phyloP scores from a whole-genome alignment of 371 early-diverging fungal species.

The Saksenaea oblongispora region DNA sequence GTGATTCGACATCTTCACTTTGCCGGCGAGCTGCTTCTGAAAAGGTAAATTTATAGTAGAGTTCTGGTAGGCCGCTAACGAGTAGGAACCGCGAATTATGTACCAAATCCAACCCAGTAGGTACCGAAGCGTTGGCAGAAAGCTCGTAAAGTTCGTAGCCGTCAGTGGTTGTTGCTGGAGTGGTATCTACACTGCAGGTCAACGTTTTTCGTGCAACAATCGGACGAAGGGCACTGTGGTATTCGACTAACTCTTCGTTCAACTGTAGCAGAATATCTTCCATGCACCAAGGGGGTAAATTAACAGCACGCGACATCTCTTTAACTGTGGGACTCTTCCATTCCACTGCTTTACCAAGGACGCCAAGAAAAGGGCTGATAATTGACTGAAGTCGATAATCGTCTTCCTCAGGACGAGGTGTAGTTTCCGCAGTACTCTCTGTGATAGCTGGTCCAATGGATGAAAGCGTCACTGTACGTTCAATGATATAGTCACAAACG shows the following conservation, averaged over 20 bases:
- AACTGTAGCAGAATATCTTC: constrained; percentile 38
- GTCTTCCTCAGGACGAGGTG: constrained; percentile 1
- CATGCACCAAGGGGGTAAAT: constrained; percentile 43
- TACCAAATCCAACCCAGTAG: background rate
- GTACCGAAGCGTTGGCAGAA: background rate
- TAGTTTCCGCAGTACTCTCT: constrained; percentile 11
- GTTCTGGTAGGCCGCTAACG: constrained; percentile 58
- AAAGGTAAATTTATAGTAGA: constrained; percentile 29
- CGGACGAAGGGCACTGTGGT: constrained; percentile 27
- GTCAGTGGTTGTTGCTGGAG: background rate
- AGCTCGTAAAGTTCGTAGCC: constrained; percentile 13
- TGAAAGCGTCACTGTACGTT: constrained; percentile 44
- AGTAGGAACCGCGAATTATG: constrained; percentile 44
- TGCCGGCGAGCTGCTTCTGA: constrained; percentile 35
- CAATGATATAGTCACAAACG: constrained; percentile 72
- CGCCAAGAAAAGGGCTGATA: constrained; percentile 38
- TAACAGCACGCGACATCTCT: constrained; percentile 25
- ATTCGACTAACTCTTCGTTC: constrained; percentile 28
- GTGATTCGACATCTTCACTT: constrained; percentile 45
- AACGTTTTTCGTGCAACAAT: constrained; percentile 23
- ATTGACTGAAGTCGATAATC: constrained; percentile 26
- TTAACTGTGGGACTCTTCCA: constrained; percentile 62
- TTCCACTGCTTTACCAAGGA: constrained; percentile 48
- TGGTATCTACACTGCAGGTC: background rate
- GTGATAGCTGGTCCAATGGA: constrained; percentile 12